Base-by-base conservation (phyloP, 2,329 filamentous ascomycete species). In the Exophiala dermatitidis region DNA sequence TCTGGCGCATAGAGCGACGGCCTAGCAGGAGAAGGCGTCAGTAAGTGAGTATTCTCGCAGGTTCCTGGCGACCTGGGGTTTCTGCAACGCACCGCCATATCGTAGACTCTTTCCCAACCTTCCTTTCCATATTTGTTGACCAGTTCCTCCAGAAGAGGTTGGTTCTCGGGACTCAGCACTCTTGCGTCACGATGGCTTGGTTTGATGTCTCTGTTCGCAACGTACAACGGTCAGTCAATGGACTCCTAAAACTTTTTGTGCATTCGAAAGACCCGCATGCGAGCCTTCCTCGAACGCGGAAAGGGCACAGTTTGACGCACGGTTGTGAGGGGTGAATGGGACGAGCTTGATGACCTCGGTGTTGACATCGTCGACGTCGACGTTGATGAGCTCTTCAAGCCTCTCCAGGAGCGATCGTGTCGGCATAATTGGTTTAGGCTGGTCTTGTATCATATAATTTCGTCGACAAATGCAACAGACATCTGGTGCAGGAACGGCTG, bases 331-430 rank as follows among this genome's bases (percentile, higher is more conserved):
- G 5, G 32, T 40, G 28, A 48, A 48, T 3, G 46, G 46, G 19
- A 48, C n/a, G n/a, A 26, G 19, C 34, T 41, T 48, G 32, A 38
- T 38, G 19, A 48, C 31, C 7, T n/a, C 34, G 1, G 46, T 37
- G 7, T 48, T 34, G 2, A 48, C 34, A 29, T 37, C 32, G 19
- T 48, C 46, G 26, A 48, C 46, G 28, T 48, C 46, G 33, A 48
- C 46, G 12, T 48, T 48, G 46, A 32, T 38, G 10, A 48, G 32
- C 30, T 48, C 46, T 28, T 48, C 46, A 5, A 48, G 34, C 40
- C 32, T 38, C 9, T 48, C 46, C 19, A 19, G 19, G 19, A 19
- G 19, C 19, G 19, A 19, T 19, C 19, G 19, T 19, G 19, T 19
- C 19, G 19, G 19, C 19, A 19, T 19, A 2, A 19, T 19, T 19